Conservation (phyloP, 371 early-diverging fungal species). For the Mucor sp. region DNA sequence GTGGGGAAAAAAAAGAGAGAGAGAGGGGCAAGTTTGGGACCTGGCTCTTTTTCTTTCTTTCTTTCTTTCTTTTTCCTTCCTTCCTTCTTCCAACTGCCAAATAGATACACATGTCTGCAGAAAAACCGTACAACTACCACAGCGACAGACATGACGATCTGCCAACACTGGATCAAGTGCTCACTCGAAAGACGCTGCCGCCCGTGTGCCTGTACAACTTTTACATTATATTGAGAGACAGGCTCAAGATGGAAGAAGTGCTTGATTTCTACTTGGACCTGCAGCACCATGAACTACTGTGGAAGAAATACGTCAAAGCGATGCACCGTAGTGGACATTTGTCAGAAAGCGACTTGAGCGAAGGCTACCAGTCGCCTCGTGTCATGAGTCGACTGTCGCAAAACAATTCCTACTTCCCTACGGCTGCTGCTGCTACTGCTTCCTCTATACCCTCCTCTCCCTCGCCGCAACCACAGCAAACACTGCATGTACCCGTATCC, state of each 20-base stretch:
- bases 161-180: slow-evolving; percentile 64
- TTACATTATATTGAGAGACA: slow-evolving; percentile 68
- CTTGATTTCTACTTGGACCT: slow-evolving; percentile 73
- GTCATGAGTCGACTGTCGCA: slow-evolving; percentile 38
- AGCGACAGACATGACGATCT: slow-evolving; percentile 23
- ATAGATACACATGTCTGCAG: not conserved
- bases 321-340: slow-evolving; percentile 42
- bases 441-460: not conserved
- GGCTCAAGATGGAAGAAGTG: slow-evolving; percentile 60
- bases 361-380: slow-evolving; percentile 44
- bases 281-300: slow-evolving; percentile 63
- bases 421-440: not conserved
- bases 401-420: not conserved
- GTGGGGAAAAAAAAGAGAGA: not conserved
- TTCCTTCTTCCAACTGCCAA: not conserved
- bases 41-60: slow-evolving; percentile 9
- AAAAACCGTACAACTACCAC: not conserved
- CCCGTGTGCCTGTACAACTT: slow-evolving; percentile 71
- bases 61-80: not conserved
- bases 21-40: not conserved
- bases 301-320: slow-evolving; percentile 56
- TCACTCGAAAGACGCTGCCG: slow-evolving; percentile 62
- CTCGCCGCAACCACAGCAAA: not conserved
- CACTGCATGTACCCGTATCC: not conserved
- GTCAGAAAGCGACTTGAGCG: slow-evolving; percentile 42